These are phyloP conservation scores for Mycosarcoma maydis DNA, from an alignment of 1,284 basidiomycete genomes.

Conservation along the genomic window DNA sequence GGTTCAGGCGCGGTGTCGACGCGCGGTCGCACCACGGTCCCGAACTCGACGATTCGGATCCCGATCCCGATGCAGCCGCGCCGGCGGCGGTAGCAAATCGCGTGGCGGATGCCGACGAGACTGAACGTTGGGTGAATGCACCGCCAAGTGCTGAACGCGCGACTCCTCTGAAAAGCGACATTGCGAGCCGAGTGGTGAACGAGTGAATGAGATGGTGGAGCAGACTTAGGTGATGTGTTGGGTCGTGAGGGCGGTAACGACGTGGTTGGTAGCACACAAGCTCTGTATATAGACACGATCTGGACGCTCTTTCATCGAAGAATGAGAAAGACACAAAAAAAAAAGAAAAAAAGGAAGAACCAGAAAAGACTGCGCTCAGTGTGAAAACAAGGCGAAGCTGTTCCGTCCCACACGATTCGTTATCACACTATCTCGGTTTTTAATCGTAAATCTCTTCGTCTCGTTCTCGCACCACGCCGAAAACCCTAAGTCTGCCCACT, in stretches of 20 bases:
- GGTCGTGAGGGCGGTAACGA: no score
- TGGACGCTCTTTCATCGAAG: no score
- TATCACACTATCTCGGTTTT: constrained; percentile 4
- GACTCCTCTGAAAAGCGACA: constrained; percentile 8
- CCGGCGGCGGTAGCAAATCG: no score
- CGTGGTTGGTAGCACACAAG: not conserved
- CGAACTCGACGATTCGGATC: not conserved
- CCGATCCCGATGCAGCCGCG: constrained; percentile 7
- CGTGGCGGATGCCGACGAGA: constrained; percentile 8
- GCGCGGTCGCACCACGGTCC: constrained; percentile 47
- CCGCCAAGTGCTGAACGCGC: constrained; percentile 1
- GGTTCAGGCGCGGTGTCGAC: constrained; percentile 26
- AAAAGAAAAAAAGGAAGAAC: not conserved
- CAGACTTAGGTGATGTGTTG: no score
- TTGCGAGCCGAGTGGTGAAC: not conserved
- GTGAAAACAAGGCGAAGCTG: constrained; percentile 3
- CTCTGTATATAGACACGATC: not conserved
- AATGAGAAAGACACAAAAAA: no score
- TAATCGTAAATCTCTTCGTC: no score
- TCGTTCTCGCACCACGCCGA: no score
- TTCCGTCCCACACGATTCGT: not conserved
- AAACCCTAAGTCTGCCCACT: constrained; percentile 15
- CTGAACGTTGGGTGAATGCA: not conserved
- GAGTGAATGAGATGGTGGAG: no score
- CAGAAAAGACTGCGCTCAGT: not conserved